Percentiles rank a stretch among this genome's conserved stretches.
These are phyloP conservation scores for Pistacia integerrima DNA, from an alignment of 345 rosid species.

Conservation along the genomic window DNA sequence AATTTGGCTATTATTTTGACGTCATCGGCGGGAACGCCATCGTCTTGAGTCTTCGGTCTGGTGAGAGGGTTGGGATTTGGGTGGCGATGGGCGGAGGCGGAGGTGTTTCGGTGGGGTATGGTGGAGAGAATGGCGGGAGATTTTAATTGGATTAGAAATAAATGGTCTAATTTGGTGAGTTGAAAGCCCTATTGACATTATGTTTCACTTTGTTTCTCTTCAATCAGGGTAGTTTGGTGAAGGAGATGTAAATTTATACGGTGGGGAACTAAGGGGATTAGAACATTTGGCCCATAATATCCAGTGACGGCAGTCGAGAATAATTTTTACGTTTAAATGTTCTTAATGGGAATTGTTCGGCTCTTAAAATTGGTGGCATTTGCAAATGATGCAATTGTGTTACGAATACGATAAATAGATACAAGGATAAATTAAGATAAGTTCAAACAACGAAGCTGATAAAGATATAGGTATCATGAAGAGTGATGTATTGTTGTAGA, in stretches of 20 bases:
- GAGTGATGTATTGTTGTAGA: too few species aligned
- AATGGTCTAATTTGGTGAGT: conserved; percentile 27
- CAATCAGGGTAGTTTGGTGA: neutral
- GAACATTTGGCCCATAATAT: too few species aligned
- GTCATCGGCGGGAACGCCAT: conserved; percentile 67
- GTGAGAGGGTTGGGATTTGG: conserved; percentile 18
- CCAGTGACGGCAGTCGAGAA: neutral
- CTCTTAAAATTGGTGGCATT: too few species aligned
- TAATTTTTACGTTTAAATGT: neutral
- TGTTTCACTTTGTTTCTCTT: neutral
- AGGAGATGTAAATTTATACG: neutral
- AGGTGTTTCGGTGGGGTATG: conserved; percentile 18
- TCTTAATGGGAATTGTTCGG: too few species aligned
- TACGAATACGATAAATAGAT: neutral
- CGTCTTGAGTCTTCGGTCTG: conserved; percentile 36
- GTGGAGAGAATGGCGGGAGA: conserved; percentile 22
- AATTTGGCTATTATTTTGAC: conserved; percentile 67
- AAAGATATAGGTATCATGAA: too few species aligned
- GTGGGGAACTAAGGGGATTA: neutral
- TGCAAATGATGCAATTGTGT: too few species aligned
- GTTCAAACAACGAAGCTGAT: too few species aligned
- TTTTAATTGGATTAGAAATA: conserved; percentile 20
- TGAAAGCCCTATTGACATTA: conserved; percentile 22
- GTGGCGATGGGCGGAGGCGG: conserved; percentile 16
- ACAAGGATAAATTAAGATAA: neutral